Percentiles rank a stretch among this genome's conserved stretches.
These are phyloP conservation scores for Astrothelium subdiscretum DNA, from an alignment of 495 filamentous ascomycete genomes.

Conservation along the genomic window DNA sequence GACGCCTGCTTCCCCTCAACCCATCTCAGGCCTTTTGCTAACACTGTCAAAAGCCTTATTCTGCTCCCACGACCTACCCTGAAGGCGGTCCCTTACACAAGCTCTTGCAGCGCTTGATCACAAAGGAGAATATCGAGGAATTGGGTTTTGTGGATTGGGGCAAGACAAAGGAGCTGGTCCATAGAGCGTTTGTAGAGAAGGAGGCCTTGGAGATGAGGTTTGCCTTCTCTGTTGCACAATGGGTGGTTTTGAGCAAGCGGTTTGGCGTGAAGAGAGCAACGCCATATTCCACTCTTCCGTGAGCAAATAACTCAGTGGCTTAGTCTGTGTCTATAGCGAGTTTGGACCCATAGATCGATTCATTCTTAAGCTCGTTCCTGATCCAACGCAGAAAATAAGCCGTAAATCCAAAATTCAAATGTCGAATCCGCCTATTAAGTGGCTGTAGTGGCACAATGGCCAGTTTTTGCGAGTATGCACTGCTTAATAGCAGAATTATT, in stretches of 20 bases:
- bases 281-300: not conserved
- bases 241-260: conserved; percentile 15
- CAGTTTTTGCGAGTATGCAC: too few relatives aligned
- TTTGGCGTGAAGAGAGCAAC: conserved; percentile 16
- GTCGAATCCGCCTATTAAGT: too few relatives aligned
- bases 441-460: too few relatives aligned
- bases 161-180: conserved; percentile 19
- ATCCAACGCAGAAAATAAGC: too few relatives aligned
- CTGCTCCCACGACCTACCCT: conserved; percentile 25
- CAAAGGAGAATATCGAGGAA: conserved; percentile 30
- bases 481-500: too few relatives aligned
- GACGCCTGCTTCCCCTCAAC: not conserved
- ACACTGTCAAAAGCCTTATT: conserved; percentile 20
- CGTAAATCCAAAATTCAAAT: too few relatives aligned
- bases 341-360: not conserved
- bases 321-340: not conserved
- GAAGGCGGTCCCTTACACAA: conserved; percentile 29
- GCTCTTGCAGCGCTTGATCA: conserved; percentile 26
- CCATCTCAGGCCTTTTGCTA: not conserved
- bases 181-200: conserved; percentile 24
- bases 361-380: too few relatives aligned
- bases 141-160: conserved; percentile 34
- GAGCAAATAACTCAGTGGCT: not conserved
- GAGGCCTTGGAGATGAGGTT: conserved; percentile 15
- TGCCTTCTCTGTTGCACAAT: conserved; percentile 15